Evolutionary conservation across 2,329 filamentous ascomycete species (phyloP).

Genomic region (Colletotrichum trifolii): DNA sequence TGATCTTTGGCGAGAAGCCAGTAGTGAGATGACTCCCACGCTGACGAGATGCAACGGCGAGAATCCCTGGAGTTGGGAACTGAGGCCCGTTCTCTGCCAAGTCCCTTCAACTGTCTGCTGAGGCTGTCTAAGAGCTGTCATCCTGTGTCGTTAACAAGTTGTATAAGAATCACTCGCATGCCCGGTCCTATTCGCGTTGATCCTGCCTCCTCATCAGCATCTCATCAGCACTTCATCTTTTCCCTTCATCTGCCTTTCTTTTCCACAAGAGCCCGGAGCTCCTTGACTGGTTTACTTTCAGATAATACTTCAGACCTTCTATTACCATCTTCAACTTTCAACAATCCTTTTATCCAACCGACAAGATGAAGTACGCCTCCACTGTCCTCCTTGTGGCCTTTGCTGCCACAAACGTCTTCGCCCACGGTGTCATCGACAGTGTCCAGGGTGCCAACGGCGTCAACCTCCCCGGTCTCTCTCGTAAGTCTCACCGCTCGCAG

Average conservation of each 20-base stretch:
- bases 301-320: conserved; percentile 14
- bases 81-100: conserved; percentile 28
- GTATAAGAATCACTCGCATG: conserved; percentile 33
- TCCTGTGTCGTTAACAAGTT: conserved; percentile 31
- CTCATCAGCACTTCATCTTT: conserved; percentile 32
- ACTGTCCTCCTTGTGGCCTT: conserved; percentile 53
- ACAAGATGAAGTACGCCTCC: conserved; percentile 36
- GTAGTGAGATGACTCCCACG: conserved; percentile 24
- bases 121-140: conserved; percentile 27
- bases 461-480: conserved; percentile 66
- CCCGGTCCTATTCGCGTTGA: conserved; percentile 4
- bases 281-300: conserved; percentile 16
- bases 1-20: conserved; percentile 30
- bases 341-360: conserved; percentile 28
- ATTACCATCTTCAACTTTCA: conserved; percentile 12
- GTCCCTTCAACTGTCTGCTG: conserved; percentile 31
- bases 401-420: conserved; percentile 57
- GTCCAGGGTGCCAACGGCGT: conserved; percentile 71
- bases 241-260: conserved; percentile 32
- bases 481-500: conserved; percentile 2
- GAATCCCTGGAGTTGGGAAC: conserved; percentile 18
- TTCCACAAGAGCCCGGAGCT: conserved; percentile 36
- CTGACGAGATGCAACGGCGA: not conserved
- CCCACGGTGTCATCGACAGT: conserved; percentile 68
- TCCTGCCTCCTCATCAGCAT: conserved; percentile 22